These are phyloP conservation scores for Linum lewisii DNA, from an alignment of 345 rosid species.

Conservation along the genomic window DNA sequence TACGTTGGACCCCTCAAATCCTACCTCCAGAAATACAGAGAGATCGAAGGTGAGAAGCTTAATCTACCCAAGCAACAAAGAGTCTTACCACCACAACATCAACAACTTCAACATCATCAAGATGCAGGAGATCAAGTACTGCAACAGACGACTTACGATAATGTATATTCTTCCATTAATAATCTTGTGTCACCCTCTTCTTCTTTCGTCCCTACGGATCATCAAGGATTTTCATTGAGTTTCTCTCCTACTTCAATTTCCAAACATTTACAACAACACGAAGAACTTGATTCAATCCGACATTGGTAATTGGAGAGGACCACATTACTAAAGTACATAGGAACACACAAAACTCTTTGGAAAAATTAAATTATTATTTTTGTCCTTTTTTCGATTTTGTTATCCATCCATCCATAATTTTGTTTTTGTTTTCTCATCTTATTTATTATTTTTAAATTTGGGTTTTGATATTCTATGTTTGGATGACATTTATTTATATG, in stretches of 20 bases:
- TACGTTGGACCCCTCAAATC: not conserved
- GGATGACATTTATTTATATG: too few relatives aligned
- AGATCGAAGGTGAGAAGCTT: slow-evolving; percentile 4
- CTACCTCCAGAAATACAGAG: not conserved
- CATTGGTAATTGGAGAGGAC: not conserved
- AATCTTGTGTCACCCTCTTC: not conserved
- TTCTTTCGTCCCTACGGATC: not conserved
- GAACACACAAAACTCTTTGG: not conserved
- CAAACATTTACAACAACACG: not conserved
- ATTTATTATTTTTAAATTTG: too few relatives aligned
- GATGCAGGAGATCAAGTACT: not conserved
- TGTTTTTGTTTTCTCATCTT: too few relatives aligned
- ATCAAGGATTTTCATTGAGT: not conserved
- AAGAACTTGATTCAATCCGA: not conserved
- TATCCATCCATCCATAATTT: too few relatives aligned
- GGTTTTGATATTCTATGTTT: too few relatives aligned
- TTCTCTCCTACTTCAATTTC: not conserved
- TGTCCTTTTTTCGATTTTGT: too few relatives aligned
- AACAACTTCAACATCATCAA: not conserved
- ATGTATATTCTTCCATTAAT: not conserved
- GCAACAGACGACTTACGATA: not conserved
- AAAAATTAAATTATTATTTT: too few relatives aligned
- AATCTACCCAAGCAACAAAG: not conserved
- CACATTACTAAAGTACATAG: not conserved
- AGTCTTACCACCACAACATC: not conserved